Percentiles rank a stretch among this genome's conserved stretches.
These are phyloP conservation scores for Mitragyna speciosa DNA, from an alignment of 257 asterid species.

Conservation along the genomic window DNA sequence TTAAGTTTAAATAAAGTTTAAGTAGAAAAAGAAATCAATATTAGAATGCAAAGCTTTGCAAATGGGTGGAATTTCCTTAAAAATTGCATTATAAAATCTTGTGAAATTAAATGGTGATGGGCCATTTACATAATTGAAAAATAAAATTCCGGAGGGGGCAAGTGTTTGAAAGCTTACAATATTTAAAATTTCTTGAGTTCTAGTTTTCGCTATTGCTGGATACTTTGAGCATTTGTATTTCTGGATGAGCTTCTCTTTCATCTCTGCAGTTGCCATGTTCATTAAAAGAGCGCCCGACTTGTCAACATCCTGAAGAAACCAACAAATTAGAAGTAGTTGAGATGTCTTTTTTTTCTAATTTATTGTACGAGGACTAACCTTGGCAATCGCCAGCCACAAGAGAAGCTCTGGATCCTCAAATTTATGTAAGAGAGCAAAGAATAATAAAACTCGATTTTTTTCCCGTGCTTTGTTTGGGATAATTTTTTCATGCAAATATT, in stretches of 20 bases:
- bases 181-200: conserved; percentile 41
- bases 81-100: too few species aligned
- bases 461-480: too few species aligned
- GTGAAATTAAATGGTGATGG: background rate
- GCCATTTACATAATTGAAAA: background rate
- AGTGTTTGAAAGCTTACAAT: conserved; percentile 38
- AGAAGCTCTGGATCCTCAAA: too few species aligned
- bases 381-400: too few species aligned
- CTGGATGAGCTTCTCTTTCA: conserved; percentile 62
- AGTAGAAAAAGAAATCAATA: too few species aligned
- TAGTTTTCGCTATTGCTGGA: conserved; percentile 37
- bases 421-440: too few species aligned
- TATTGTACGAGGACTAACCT: too few species aligned
- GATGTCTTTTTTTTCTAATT: too few species aligned
- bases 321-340: background rate
- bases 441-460: too few species aligned
- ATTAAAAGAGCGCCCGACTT: conserved; percentile 24
- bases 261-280: conserved; percentile 53
- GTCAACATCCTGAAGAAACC: conserved; percentile 34
- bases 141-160: background rate
- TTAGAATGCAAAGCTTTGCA: too few species aligned
- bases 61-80: background rate
- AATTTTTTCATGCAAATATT: too few species aligned
- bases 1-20: too few species aligned
- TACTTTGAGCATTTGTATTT: conserved; percentile 53